phyloP scores from a whole-genome alignment of 345 rosid species.

The Anastatica hierochuntica region DNA sequence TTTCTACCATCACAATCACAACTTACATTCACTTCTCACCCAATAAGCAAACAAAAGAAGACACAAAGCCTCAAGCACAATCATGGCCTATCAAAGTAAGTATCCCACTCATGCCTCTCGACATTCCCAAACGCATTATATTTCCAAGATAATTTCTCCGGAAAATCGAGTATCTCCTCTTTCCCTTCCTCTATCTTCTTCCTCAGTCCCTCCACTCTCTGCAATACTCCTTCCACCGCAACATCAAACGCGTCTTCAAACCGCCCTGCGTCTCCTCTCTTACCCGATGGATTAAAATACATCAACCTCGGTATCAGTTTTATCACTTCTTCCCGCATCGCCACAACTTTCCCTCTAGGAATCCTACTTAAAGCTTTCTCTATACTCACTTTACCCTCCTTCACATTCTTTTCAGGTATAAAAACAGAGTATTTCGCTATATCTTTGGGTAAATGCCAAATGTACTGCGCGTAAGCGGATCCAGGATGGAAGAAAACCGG shows the following conservation, averaged over 20 bases:
- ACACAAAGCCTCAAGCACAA: not conserved
- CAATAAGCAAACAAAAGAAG: not conserved
- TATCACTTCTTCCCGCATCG: conserved; percentile 56
- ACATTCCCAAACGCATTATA: conserved; percentile 38
- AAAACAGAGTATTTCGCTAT: conserved; percentile 47
- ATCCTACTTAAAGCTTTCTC: conserved; percentile 38
- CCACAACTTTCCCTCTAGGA: conserved; percentile 24
- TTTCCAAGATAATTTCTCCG: conserved; percentile 53
- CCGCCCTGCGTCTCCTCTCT: conserved; percentile 28
- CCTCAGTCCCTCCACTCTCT: conserved; percentile 38
- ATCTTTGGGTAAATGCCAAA: conserved; percentile 74
- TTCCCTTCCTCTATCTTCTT: conserved; percentile 29
- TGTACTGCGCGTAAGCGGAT: conserved; percentile 67
- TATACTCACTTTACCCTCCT: conserved; percentile 40
- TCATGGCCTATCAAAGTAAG: conserved; percentile 34
- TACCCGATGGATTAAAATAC: conserved; percentile 46
- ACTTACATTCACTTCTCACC: conserved; percentile 9
- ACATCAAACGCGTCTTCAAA: conserved; percentile 74
- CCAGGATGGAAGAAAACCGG: conserved; percentile 91
- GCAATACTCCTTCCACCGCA: conserved; percentile 50
- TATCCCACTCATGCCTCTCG: conserved; percentile 54
- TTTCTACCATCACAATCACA: conserved; percentile 7
- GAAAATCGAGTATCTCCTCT: conserved; percentile 26
- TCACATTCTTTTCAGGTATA: conserved; percentile 41
- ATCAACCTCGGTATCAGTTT: conserved; percentile 47